Conservation (phyloP, 305 asterid genomes). For the Striga hermonthica region DNA sequence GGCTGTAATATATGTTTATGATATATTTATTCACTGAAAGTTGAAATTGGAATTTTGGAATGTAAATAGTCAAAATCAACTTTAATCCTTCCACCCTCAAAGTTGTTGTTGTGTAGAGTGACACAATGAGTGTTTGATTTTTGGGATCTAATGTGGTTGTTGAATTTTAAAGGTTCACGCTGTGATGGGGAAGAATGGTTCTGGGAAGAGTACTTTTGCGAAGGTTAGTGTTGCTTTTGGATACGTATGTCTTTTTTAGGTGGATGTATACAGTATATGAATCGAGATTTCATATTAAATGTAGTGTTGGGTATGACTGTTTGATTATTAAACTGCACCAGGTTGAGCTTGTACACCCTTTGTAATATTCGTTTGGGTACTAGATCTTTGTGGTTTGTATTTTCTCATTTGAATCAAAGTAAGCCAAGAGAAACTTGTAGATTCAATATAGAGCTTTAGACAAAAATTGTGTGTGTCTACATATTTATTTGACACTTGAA, state of each 20-base stretch:
- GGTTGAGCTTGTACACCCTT: slow-evolving; percentile 12
- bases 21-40: slow-evolving; percentile 7
- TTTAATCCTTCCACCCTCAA: background rate
- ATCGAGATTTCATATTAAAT: slow-evolving; percentile 7
- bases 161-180: slow-evolving; percentile 69
- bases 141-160: slow-evolving; percentile 29
- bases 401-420: background rate
- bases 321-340: slow-evolving; percentile 15
- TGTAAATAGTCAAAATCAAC: background rate
- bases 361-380: background rate
- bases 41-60: slow-evolving; percentile 19
- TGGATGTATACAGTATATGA: background rate
- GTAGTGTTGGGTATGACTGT: background rate
- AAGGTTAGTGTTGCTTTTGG: slow-evolving; percentile 58
- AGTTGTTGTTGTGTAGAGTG: background rate
- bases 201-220: slow-evolving; percentile 98
- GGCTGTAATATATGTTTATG: background rate
- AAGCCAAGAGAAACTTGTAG: slow-evolving; percentile 7
- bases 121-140: background rate
- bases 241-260: slow-evolving; percentile 11
- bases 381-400: background rate
- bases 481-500: background rate
- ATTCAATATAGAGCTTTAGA: too few relatives aligned
- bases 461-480: too few relatives aligned
- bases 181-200: slow-evolving; percentile 98